Evolutionary conservation across 441 rosid species (phyloP).

Genomic region (Adansonia grandidieri): DNA sequence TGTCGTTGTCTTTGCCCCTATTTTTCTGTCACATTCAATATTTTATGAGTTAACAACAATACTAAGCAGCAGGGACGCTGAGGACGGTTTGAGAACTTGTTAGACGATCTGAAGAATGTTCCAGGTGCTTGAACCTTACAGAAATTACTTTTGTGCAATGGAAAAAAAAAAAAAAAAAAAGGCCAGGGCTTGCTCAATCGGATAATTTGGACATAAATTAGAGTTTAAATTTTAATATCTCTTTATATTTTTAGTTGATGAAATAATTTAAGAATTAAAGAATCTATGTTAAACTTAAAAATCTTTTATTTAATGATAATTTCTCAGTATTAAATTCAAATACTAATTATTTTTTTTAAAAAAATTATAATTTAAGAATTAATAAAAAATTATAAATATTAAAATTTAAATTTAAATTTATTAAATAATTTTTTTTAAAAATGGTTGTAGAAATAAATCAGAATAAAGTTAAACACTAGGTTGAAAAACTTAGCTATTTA

Average conservation of each 20-base stretch:
- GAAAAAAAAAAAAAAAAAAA: background rate
- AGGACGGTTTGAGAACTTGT: background rate
- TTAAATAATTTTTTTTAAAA: no score
- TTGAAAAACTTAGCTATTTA: conserved; percentile 4
- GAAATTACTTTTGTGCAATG: background rate
- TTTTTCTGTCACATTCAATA: background rate
- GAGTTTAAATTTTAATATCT: background rate
- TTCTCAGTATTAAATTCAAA: background rate
- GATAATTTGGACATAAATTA: background rate
- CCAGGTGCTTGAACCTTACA: background rate
- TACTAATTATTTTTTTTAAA: no score
- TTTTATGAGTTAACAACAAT: background rate
- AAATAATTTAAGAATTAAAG: background rate
- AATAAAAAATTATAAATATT: no score
- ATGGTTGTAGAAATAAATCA: no score
- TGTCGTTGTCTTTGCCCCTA: background rate
- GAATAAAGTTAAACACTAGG: no score
- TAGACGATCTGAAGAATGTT: background rate
- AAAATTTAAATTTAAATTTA: no score
- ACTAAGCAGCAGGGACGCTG: background rate
- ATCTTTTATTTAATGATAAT: background rate
- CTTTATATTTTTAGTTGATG: background rate
- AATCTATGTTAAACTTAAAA: background rate
- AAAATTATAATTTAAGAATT: no score
- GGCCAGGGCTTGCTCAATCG: background rate